phyloP scores from a whole-genome alignment of 306 rosid genomes.

The Coriaria nepalensis region DNA sequence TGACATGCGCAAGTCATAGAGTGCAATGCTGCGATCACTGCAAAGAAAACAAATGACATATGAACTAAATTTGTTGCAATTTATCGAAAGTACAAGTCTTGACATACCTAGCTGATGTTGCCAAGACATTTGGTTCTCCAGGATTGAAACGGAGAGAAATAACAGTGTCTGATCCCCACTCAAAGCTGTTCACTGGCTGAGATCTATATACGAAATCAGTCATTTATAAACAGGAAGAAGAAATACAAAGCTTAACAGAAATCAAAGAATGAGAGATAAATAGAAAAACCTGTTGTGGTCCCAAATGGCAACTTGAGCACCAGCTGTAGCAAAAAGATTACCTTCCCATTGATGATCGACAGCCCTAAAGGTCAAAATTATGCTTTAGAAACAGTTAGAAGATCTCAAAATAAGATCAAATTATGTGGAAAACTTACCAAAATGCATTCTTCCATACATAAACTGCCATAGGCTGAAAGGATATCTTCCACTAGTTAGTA shows the following conservation, averaged over 20 bases:
- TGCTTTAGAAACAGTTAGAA: not conserved
- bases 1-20: slow-evolving; percentile 75
- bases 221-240: slow-evolving; percentile 4
- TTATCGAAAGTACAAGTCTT: no score
- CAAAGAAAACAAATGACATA: slow-evolving; percentile 4
- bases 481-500: slow-evolving; percentile 16
- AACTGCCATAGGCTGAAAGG: slow-evolving; percentile 54
- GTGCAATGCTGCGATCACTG: slow-evolving; percentile 76
- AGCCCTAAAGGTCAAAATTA: slow-evolving; percentile 38
- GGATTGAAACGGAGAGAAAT: slow-evolving; percentile 79
- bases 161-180: slow-evolving; percentile 69
- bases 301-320: slow-evolving; percentile 87
- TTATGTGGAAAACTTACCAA: slow-evolving; percentile 33
- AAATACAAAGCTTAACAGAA: slow-evolving; percentile 4
- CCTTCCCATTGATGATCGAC: slow-evolving; percentile 88
- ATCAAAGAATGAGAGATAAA: slow-evolving; percentile 6
- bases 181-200: slow-evolving; percentile 57
- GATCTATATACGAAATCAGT: slow-evolving; percentile 35
- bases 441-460: slow-evolving; percentile 68
- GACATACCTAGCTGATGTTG: slow-evolving; percentile 65
- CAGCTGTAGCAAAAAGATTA: slow-evolving; percentile 82
- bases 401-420: not conserved
- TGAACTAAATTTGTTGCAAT: no score
- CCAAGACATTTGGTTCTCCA: slow-evolving; percentile 62
- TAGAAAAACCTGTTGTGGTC: slow-evolving; percentile 67